Evolutionary conservation across 768 basidiomycete species (phyloP).

Genomic region (Sistotremastrum suecicum): DNA sequence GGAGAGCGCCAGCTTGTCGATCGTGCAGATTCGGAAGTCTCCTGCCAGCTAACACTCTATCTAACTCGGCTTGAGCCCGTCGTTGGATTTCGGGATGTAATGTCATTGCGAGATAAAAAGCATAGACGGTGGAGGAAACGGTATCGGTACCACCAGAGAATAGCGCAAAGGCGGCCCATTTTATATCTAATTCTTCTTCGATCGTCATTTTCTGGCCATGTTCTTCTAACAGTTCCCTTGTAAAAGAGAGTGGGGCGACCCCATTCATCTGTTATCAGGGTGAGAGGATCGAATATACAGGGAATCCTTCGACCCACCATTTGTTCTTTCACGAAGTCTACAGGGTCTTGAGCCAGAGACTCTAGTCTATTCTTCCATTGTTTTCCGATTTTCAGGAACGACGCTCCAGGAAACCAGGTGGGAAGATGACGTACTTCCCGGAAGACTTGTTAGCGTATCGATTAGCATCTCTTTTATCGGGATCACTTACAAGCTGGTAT

Average conservation of each 20-base stretch:
- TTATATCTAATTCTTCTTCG: no score
- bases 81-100: constrained; percentile 28
- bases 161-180: no score
- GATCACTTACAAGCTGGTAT: no score
- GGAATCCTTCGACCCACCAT: background rate
- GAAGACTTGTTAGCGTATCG: no score
- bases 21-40: constrained; percentile 28
- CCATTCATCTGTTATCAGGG: constrained; percentile 3
- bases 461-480: no score
- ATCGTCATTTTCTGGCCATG: background rate
- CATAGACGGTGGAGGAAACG: constrained; percentile 29
- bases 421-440: no score
- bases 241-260: constrained; percentile 8
- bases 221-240: constrained; percentile 4
- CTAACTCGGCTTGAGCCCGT: constrained; percentile 40
- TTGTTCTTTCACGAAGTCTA: background rate
- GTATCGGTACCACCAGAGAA: constrained; percentile 35
- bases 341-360: background rate
- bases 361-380: no score
- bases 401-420: no score
- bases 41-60: constrained; percentile 23
- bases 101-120: constrained; percentile 36
- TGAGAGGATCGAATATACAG: no score
- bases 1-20: constrained; percentile 21
- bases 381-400: no score